Evolutionary conservation across 495 filamentous ascomycete genomes (phyloP).

Genomic region (Tuber melanosporum): DNA sequence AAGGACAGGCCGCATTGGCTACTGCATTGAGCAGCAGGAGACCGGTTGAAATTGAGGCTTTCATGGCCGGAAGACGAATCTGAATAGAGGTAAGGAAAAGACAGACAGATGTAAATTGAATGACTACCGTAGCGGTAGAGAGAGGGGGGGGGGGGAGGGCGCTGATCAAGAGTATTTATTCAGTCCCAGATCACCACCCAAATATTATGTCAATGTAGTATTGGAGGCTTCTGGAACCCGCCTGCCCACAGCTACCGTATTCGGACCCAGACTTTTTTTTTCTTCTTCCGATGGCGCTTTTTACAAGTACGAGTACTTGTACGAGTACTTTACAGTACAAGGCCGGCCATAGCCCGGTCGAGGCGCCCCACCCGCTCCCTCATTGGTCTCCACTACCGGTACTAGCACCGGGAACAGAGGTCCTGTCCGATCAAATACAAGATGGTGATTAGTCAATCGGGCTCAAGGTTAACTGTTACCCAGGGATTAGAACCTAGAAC

Average conservation of each 20-base stretch:
- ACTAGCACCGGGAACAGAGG: not conserved
- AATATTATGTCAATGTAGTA: not conserved
- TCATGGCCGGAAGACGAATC: slow-evolving; percentile 21
- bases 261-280: not conserved
- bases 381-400: not conserved
- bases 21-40: slow-evolving; percentile 32
- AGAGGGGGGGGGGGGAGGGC: not conserved
- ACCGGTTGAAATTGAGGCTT: slow-evolving; percentile 19
- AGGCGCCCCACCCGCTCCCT: not conserved
- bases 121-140: slow-evolving; percentile 2
- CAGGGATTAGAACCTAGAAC: not conserved
- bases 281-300: not conserved
- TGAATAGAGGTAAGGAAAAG: not conserved
- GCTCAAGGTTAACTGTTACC: not conserved
- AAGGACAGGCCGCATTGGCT: slow-evolving; percentile 37
- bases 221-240: not conserved
- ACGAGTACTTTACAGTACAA: too few relatives aligned
- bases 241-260: not conserved
- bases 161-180: slow-evolving; percentile 24
- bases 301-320: not conserved
- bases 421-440: not conserved
- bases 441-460: not conserved
- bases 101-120: slow-evolving; percentile 7
- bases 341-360: not conserved
- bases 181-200: not conserved